Base-by-base conservation (phyloP, 495 filamentous ascomycete species). In the Clohesyomyces aquaticus region DNA sequence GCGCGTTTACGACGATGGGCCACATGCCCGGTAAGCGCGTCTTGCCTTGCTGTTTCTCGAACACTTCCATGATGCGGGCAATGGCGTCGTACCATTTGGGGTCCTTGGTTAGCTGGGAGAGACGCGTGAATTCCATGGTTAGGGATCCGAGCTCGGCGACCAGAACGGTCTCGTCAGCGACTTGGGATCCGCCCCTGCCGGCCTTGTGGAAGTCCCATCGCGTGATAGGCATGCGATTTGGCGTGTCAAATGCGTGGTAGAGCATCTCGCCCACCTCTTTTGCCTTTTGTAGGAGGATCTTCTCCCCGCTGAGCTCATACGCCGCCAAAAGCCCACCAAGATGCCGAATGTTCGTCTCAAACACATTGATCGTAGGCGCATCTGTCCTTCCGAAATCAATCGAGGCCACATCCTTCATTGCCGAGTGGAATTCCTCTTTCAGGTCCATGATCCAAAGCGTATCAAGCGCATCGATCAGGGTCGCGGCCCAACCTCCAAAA, bases 401-500 rank as follows among this genome's bases (percentile, higher is more conserved):
- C 22, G 78, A 67, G 3, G 79, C 72, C 28, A 83, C 69, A 21
- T 81, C 83, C 28, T 76, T 68, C 55, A 87, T 77, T 22, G 86
- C 85, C 26, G 81, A 74, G 38, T 83, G 76, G 49, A 88, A 85
- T 45, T 89, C 86, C 0, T 82, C 76, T 21, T 81, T 78, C 66
- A 88, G 65, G 0, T 76, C 84, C 84, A 88, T 87, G 25, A 89
- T 85, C 72, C 83, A 78, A 1, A 89, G 74, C 1, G 83, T 83
- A 76, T 89, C 86, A 16, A 89, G 72, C 4, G 81, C 77, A 72
- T 89, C 86, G 14, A 89, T 81, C 59, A 84, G 73, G 1, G 79
- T 83, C 10, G 82, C 85, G 32, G 79, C 82, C 84, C 83, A 89
- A 10, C 86, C 86, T 55, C 81, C 84, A 75, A 88, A 88, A 1